Evolutionary conservation across 2,329 filamentous ascomycete species (phyloP), one percentile per base, ranked within the genome.

Genomic region (Chaetomiaceae sp.): DNA sequence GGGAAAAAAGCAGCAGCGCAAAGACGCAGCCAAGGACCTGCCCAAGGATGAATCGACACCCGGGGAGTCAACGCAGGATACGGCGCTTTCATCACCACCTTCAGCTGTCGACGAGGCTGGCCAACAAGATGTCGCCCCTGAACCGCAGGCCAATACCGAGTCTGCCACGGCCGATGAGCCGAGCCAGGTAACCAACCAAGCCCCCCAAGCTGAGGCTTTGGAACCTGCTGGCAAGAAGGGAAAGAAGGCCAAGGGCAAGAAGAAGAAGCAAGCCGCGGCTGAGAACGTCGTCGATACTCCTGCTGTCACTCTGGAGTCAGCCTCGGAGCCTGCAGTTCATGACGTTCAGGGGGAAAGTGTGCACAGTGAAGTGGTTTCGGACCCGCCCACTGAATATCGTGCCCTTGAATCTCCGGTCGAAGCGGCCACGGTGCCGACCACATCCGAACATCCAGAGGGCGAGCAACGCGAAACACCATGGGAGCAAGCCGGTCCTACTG

Each of bases 1-100:
- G 56, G 55, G 48, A 27, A 62, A 66, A 53, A 62, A 63, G 53
- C 58, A 61, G 50, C 56, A 60, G 45, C 57, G 60, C 17, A 27
- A 40, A 34, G 47, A 47, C 44, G 49, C 47, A 14, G 52, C 60
- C 48, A 45, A 56, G 37, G 47, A 47, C 44, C 49, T 47, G 14
- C 53, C 60, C 48, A 45, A 56, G 37, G 52, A 48, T 43, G 54
- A 51, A 15, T 38, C 54, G 12, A 15, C 45, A 27, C 32, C 37
- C 33, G 37, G 45, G 36, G 47, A 55, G 38, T 30, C 44, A 7
- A 18, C 26, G 6, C 44, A 47, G 38, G 49, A 48, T 5, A 30
- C 41, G 19, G 11, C 38, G 27, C 37, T 35, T 18, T 27, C 35
- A 22, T 26, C 41, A 27, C 33, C 8, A 30, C 42, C 42, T 5